Base-by-base conservation (phyloP, 441 rosid species). In the Capsella rubella region DNA sequence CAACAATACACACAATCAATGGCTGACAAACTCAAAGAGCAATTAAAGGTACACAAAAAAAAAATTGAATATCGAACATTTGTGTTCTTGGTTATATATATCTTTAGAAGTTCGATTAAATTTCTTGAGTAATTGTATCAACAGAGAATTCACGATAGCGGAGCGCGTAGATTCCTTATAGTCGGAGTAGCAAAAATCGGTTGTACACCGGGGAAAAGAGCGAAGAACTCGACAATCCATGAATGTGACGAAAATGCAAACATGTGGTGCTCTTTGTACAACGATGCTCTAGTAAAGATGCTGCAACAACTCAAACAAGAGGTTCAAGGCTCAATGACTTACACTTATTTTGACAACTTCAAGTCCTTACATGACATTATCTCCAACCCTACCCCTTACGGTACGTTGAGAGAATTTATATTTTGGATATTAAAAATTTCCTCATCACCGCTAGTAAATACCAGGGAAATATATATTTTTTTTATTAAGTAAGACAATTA, bases 131-230 rank as follows among this genome's bases (percentile, higher is more conserved):
- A 52, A 18, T 4, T 27, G 2, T 40, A 72, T 50, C n/a, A 68
- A 74, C 91, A 89, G 98, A 79, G 76, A 59, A 9, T 93, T 15
- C 50, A 94, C 45, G 54, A 46, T 10, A 14, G 60, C 0, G 90
- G 89, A 37, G 97, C 87, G 0, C 93, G 89, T 35, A 94, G 82
- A 62, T 90, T 85, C 47, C 65, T 85, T 32, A 13, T 87, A 1
- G 10, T 79, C 2, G 98, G 96, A 4, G 42, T 87, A 3, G 86
- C 67, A 3, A 46, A 54, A 3, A 74, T 90, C 4, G 98, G 98
- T 7, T 94, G 98, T 35, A 68, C 61, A 57, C 98, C 97, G 0
- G 82, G 73, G 0, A 67, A 67, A 70, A 86, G 97, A 80, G 45
- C 18, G 9, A 79, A 77, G 58, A 85, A 64, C 72, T 50, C 79